Evolutionary conservation across 805 yeast genomes (phyloP), one percentile per base, ranked within the genome.

Genomic region (Metschnikowia hibisci): DNA sequence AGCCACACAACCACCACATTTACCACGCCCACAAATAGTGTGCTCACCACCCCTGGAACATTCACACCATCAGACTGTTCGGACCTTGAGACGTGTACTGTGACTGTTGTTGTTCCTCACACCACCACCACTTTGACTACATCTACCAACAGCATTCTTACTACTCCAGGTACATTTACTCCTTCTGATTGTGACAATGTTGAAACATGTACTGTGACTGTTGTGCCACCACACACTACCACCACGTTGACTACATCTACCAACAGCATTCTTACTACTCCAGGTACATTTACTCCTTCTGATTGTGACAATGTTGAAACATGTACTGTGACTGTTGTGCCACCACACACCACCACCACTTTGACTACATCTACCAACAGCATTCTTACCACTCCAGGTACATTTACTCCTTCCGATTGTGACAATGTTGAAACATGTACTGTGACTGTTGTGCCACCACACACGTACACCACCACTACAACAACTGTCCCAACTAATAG

Each of bases 181-280:
- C 39, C 30, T 14, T 27, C 32, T 2, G 39, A 35, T 16, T 35
- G 52, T 12, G 22, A 50, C 6, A 40, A 50, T 12, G 61, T 58
- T 32, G 51, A 41, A 20, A 57, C 58, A 11, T 58, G 46, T 3
- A 54, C 61, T 4, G 57, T 55, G 7, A 43, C 43, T 6, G 50
- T 54, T 13, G 42, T 41, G 2, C 34, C 42, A 5, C 44, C 47
- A 10, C 23, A 25, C n/a, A 25, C 42, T 1, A 40, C 44, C 8
- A 22, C 32, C 4, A 44, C 47, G 6, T n/a, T 26, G 12, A 34
- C 40, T 23, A 25, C 36, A 7, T 14, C 34, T 35, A 8, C 33
- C 28, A 22, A 32, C 14, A 33, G 35, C 11, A n/a, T 23, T 13
- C 15, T 16, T 8, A 10, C 40, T 6, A 31, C 31, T 18, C 30